Evolutionary conservation across 257 asterid species (phyloP).

Genomic region (Fraxinus pennsylvanica): DNA sequence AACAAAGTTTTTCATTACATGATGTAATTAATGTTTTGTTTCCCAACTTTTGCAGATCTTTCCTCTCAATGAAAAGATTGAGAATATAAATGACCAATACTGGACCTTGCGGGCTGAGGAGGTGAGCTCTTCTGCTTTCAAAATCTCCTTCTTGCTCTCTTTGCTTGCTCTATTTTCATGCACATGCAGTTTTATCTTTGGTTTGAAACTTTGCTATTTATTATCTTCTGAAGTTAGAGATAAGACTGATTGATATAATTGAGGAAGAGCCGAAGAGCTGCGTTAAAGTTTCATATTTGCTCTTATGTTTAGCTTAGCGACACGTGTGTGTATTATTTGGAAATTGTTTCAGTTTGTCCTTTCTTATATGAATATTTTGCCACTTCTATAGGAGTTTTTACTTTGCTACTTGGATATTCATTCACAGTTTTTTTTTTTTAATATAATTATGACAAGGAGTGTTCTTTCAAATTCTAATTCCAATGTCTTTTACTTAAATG

Average conservation of each 20-base stretch:
- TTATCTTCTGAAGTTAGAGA: not conserved
- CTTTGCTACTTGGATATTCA: not conserved
- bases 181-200: not conserved
- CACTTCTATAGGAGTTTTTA: not conserved
- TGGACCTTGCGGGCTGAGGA: constrained; percentile 67
- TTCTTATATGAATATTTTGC: not conserved
- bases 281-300: not conserved
- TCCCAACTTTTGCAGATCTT: constrained; percentile 50
- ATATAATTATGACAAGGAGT: no score
- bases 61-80: constrained; percentile 55
- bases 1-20: not conserved
- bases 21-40: not conserved
- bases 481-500: not conserved
- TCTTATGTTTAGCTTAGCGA: not conserved
- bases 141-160: constrained; percentile 32
- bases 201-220: not conserved
- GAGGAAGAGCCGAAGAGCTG: not conserved
- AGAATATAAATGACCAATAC: constrained; percentile 56
- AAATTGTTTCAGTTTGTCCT: not conserved
- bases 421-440: no score
- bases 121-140: constrained; percentile 29
- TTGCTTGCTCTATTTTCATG: constrained; percentile 1
- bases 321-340: not conserved
- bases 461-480: not conserved
- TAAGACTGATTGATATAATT: not conserved